Evolutionary conservation across 1,284 basidiomycete species (phyloP).

Genomic region (Chondrostereum purpureum): DNA sequence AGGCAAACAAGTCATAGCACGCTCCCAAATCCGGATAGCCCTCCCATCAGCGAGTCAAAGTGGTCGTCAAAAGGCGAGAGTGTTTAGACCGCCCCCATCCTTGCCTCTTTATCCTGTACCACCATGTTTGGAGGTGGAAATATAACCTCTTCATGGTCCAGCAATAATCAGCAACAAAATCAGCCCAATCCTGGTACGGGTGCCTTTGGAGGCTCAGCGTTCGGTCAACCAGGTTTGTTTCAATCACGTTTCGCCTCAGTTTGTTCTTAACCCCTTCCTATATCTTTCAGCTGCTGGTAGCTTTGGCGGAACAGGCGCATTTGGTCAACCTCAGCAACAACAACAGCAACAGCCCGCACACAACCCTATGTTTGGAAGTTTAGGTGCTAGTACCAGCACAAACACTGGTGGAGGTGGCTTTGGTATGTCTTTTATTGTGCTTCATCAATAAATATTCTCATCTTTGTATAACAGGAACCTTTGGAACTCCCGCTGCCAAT

Average conservation of each 20-base stretch:
- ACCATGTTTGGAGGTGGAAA: slow-evolving; percentile 51
- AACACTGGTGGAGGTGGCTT: slow-evolving; percentile 42
- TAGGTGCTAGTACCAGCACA: slow-evolving; percentile 32
- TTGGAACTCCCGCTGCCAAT: slow-evolving; percentile 40
- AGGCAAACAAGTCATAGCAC: not conserved
- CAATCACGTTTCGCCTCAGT: too few species aligned
- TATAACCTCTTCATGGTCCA: slow-evolving; percentile 58
- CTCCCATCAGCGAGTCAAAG: not conserved
- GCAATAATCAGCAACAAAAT: slow-evolving; percentile 37
- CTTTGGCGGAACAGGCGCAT: slow-evolving; percentile 33
- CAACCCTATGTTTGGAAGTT: slow-evolving; percentile 74
- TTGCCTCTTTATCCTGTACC: slow-evolving; percentile 14
- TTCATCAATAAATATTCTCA: slow-evolving; percentile 15
- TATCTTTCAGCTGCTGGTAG: slow-evolving; percentile 20
- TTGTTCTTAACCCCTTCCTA: slow-evolving; percentile 10
- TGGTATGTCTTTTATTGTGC: slow-evolving; percentile 38
- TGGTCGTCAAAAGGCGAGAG: not conserved
- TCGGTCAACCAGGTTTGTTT: slow-evolving; percentile 36
- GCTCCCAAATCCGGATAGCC: not conserved
- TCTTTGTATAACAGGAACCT: slow-evolving; percentile 41
- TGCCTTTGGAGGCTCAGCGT: slow-evolving; percentile 23
- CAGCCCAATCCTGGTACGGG: slow-evolving; percentile 29
- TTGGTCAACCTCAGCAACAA: slow-evolving; percentile 39
- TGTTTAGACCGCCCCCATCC: slow-evolving; percentile 8
- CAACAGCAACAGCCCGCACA: slow-evolving; percentile 56